Evolutionary conservation across 2,329 filamentous ascomycete genomes (phyloP).

Genomic region (Neoascochyta sp.): DNA sequence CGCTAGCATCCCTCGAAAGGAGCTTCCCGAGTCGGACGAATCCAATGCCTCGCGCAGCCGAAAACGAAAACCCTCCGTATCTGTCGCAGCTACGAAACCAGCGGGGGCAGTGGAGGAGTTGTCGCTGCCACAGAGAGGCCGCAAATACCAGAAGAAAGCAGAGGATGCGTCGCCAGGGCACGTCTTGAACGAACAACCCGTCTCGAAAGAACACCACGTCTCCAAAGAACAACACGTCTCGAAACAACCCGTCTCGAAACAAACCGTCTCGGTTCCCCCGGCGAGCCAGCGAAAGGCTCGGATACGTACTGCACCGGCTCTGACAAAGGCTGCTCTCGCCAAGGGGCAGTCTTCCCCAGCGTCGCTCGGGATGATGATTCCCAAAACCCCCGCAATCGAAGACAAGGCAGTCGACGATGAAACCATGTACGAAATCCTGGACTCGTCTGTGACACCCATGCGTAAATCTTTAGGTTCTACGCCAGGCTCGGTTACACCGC

Average conservation of each 20-base stretch:
- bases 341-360: conserved; percentile 36
- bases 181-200: conserved; percentile 1
- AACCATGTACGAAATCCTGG: conserved; percentile 37
- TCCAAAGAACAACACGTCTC: no score
- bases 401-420: conserved; percentile 17
- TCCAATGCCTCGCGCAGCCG: conserved; percentile 30
- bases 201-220: no score
- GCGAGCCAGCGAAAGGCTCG: no score
- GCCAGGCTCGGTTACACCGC: conserved; percentile 35
- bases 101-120: conserved; percentile 5
- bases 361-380: conserved; percentile 30
- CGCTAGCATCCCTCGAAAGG: conserved; percentile 9
- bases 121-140: conserved; percentile 15
- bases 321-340: conserved; percentile 9
- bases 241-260: no score
- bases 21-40: conserved; percentile 22
- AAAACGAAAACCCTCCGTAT: conserved; percentile 25
- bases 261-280: no score
- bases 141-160: conserved; percentile 28
- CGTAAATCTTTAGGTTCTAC: conserved; percentile 8
- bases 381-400: background rate
- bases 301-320: conserved; percentile 21
- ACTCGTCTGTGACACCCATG: conserved; percentile 17
- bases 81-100: conserved; percentile 10
- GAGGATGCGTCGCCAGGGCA: conserved; percentile 15